These are phyloP conservation scores for Blumeria hordei DNA, from an alignment of 2,329 filamentous ascomycete genomes.

Conservation along the genomic window DNA sequence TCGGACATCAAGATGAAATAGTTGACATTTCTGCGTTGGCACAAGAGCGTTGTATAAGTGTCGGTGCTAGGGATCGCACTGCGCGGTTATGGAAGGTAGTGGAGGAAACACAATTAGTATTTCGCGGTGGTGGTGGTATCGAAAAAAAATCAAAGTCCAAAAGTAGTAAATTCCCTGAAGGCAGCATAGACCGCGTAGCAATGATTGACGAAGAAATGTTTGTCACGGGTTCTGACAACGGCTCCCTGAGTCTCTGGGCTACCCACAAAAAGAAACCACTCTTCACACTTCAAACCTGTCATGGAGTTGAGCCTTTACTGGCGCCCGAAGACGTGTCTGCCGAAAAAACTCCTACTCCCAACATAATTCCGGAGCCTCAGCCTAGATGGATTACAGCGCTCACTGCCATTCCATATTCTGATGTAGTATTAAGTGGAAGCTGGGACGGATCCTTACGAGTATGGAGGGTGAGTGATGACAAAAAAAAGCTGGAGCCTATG, in stretches of 20 bases:
- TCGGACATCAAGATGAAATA: constrained; percentile 84
- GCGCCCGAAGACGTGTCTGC: constrained; percentile 46
- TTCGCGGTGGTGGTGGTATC: constrained; percentile 57
- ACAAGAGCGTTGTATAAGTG: constrained; percentile 72
- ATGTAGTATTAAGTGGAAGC: constrained; percentile 72
- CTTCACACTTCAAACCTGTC: constrained; percentile 53
- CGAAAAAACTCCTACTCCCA: constrained; percentile 36
- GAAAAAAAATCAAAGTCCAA: constrained; percentile 24
- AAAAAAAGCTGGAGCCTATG: constrained; percentile 47
- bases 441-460: constrained; percentile 78
- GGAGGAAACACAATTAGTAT: constrained; percentile 87
- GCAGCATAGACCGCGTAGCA: constrained; percentile 75
- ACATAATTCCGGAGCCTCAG: constrained; percentile 35
- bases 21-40: constrained; percentile 62
- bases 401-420: constrained; percentile 65
- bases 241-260: constrained; percentile 66
- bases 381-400: constrained; percentile 84
- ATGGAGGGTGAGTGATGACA: constrained; percentile 70
- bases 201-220: constrained; percentile 77
- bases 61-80: constrained; percentile 75
- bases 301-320: constrained; percentile 58
- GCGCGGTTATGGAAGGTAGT: constrained; percentile 89
- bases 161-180: constrained; percentile 28
- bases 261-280: constrained; percentile 88
- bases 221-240: constrained; percentile 83